phyloP scores from a whole-genome alignment of 2,329 filamentous ascomycete species.

The Monosporascus cannonballus region DNA sequence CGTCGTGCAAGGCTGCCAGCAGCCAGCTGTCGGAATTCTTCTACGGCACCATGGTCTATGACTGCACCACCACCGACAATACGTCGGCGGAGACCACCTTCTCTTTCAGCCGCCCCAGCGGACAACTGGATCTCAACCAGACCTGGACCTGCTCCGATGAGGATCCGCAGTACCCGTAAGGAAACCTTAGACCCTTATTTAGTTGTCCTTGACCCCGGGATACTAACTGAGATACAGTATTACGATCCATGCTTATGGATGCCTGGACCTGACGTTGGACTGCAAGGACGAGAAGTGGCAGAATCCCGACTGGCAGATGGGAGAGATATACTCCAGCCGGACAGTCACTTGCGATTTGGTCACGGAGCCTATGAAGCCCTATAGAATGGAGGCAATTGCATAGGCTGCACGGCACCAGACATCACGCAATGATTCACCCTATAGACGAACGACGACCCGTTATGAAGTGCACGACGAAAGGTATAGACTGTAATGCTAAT shows the following conservation, averaged over 20 bases:
- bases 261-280: conserved; percentile 25
- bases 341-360: conserved; percentile 26
- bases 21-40: conserved; percentile 42
- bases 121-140: conserved; percentile 38
- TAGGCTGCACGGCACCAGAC: conserved; percentile 8
- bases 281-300: conserved; percentile 28
- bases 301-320: conserved; percentile 35
- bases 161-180: conserved; percentile 33
- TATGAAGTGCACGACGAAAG: no score
- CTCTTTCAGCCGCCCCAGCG: conserved; percentile 31
- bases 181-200: not conserved
- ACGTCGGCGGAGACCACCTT: conserved; percentile 33
- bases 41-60: conserved; percentile 39
- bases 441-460: no score
- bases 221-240: conserved; percentile 15
- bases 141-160: conserved; percentile 39
- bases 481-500: no score
- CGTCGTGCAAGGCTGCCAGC: conserved; percentile 35
- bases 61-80: conserved; percentile 31
- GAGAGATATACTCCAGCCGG: conserved; percentile 32
- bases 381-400: conserved; percentile 28
- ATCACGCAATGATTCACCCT: no score
- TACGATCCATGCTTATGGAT: conserved; percentile 28
- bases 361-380: conserved; percentile 25
- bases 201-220: not conserved